Evolutionary conservation across 1,284 basidiomycete species (phyloP), one percentile per base, ranked within the genome.

Genomic region (Pterula multifida): DNA sequence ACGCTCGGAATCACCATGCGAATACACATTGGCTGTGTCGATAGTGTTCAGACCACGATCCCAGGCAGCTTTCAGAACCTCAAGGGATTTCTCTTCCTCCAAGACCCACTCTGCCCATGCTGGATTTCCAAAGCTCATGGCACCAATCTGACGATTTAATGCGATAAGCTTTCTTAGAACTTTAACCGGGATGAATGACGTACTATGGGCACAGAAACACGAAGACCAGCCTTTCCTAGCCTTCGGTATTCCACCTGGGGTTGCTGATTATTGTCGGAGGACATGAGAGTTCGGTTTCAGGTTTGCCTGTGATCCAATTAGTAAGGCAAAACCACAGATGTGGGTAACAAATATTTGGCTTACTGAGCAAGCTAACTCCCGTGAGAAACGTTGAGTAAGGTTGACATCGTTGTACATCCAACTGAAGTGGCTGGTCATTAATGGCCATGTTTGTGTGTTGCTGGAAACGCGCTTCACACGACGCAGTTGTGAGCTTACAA

Each of bases 21-120:
- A 68, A 57, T 73, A 72, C 12, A 68, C 65, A 55, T 78, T 73
- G 36, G 74, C 74, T 0, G 74, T 76, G 55, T 68, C 66, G 48
- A 65, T 55, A n/a, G 60, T 62, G 9, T 50, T 60, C 46, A 61
- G 56, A 3, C 59, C 60, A 19, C 48, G 49, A 45, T 61, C 61
- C 63, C 62, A 67, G 2, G 65, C 65, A 6, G 61, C 60, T 44
- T 65, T 65, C 28, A 67, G 53, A 25, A 65, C 42, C 12, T 56
- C 55, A 6, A 66, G 36, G 0, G 58, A 54, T 54, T 61, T 2
- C 63, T 72, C 66, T 65, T 70, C 63, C 61, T 67, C 45, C 59
- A 73, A 48, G 48, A 63, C 45, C 68, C 66, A 63, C 44, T 64
- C 28, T 60, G 26, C 28, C 60, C 66, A 66, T 49, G 61, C 49